Conservation (phyloP, 331 rosid species). For the Dryas integrifolia region DNA sequence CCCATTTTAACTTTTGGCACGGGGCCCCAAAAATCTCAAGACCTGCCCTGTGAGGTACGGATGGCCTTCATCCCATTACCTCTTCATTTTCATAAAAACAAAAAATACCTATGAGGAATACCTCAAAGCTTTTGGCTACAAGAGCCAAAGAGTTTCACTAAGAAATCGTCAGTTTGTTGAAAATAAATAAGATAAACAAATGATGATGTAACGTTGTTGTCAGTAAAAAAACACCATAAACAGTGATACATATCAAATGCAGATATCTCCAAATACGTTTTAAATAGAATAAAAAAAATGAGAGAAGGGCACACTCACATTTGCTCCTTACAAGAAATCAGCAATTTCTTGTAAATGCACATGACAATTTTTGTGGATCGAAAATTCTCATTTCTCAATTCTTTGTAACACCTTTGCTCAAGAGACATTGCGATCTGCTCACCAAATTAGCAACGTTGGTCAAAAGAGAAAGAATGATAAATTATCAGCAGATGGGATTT, state of each 20-base stretch:
- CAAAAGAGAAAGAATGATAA: slow-evolving; percentile 2
- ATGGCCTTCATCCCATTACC: no score
- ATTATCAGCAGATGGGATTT: neutral
- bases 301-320: slow-evolving; percentile 61
- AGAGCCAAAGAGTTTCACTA: neutral
- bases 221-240: no score
- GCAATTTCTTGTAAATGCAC: slow-evolving; percentile 75
- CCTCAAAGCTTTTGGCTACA: neutral
- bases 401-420: slow-evolving; percentile 94
- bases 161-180: neutral
- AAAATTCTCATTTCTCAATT: slow-evolving; percentile 73
- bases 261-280: slow-evolving; percentile 2
- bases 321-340: slow-evolving; percentile 79
- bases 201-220: no score
- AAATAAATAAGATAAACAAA: neutral
- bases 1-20: no score
- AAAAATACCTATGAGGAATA: neutral
- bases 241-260: neutral
- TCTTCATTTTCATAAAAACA: no score
- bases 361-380: slow-evolving; percentile 65
- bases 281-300: slow-evolving; percentile 13
- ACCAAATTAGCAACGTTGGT: slow-evolving; percentile 30
- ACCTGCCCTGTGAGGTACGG: no score
- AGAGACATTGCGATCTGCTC: slow-evolving; percentile 73
- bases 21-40: no score